Percentiles rank a stretch among this genome's conserved stretches.
These are phyloP conservation scores for Phaeosphaeriaceae sp. DNA, from an alignment of 2,329 filamentous ascomycete species.

Conservation along the genomic window DNA sequence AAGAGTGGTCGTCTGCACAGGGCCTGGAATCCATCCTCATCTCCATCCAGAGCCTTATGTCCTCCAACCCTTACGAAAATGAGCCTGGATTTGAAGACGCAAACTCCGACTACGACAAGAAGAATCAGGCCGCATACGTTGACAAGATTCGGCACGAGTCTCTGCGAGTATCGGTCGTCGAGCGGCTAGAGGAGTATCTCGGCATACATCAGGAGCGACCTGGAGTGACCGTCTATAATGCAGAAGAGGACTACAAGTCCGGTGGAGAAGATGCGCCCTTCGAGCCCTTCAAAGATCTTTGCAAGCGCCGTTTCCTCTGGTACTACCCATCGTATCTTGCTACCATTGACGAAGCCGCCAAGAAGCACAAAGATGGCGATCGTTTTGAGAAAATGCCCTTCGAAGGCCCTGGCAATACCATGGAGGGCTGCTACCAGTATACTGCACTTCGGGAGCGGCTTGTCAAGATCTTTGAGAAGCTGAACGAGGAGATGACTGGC, in stretches of 20 bases:
- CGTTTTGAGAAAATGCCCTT: slow-evolving; percentile 86
- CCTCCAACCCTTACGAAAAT: slow-evolving; percentile 90
- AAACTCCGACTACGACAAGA: slow-evolving; percentile 71
- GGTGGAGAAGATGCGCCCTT: slow-evolving; percentile 66
- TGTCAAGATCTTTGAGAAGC: slow-evolving; percentile 68
- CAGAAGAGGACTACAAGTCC: slow-evolving; percentile 57
- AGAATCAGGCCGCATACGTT: slow-evolving; percentile 76
- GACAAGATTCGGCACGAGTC: slow-evolving; percentile 94
- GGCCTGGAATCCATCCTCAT: slow-evolving; percentile 92
- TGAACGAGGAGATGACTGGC: slow-evolving; percentile 72
- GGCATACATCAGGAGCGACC: slow-evolving; percentile 60
- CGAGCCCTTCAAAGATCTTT: slow-evolving; percentile 87
- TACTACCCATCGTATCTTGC: slow-evolving; percentile 88
- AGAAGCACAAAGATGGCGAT: slow-evolving; percentile 68
- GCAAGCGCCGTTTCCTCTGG: slow-evolving; percentile 93
- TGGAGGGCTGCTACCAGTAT: slow-evolving; percentile 89
- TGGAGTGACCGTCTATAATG: slow-evolving; percentile 55
- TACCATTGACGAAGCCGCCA: slow-evolving; percentile 69
- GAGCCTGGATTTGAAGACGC: slow-evolving; percentile 91
- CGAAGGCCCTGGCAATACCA: slow-evolving; percentile 76
- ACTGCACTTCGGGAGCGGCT: slow-evolving; percentile 74
- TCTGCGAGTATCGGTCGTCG: slow-evolving; percentile 82
- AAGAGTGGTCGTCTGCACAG: slow-evolving; percentile 96
- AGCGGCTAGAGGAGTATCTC: slow-evolving; percentile 81
- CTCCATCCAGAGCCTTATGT: slow-evolving; percentile 97